Evolutionary conservation across 305 asterid genomes (phyloP).

Genomic region (Withania somnifera): DNA sequence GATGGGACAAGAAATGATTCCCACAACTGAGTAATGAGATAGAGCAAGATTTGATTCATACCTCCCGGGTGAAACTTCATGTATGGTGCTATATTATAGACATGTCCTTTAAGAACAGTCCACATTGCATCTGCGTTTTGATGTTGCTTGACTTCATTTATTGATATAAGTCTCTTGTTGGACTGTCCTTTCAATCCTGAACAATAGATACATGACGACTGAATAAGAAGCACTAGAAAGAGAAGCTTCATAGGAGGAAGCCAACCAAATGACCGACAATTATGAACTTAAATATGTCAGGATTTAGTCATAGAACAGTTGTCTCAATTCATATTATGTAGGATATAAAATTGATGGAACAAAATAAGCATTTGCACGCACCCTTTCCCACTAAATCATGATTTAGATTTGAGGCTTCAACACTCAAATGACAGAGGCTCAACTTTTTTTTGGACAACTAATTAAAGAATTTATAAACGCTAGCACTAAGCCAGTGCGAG

Average conservation of each 20-base stretch:
- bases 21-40: not conserved
- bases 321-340: not conserved
- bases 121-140: slow-evolving; percentile 74
- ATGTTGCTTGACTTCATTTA: slow-evolving; percentile 69
- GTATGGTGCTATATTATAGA: slow-evolving; percentile 76
- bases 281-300: not conserved
- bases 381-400: not conserved
- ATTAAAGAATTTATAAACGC: not conserved
- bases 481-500: not conserved
- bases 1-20: not conserved
- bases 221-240: not conserved
- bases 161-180: slow-evolving; percentile 53
- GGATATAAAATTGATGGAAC: not conserved
- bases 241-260: slow-evolving; percentile 3
- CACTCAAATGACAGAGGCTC: not conserved
- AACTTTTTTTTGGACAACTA: not conserved
- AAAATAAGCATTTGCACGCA: not conserved
- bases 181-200: slow-evolving; percentile 76
- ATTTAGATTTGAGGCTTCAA: not conserved
- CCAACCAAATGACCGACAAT: not conserved
- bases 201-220: slow-evolving; percentile 7
- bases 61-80: slow-evolving; percentile 99
- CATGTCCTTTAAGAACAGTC: slow-evolving; percentile 90
- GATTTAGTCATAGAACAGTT: not conserved
- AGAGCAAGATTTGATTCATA: slow-evolving; percentile 12